Base-by-base conservation (phyloP, 2,329 filamentous ascomycete genomes). In the Pestalotiopsis sp. region DNA sequence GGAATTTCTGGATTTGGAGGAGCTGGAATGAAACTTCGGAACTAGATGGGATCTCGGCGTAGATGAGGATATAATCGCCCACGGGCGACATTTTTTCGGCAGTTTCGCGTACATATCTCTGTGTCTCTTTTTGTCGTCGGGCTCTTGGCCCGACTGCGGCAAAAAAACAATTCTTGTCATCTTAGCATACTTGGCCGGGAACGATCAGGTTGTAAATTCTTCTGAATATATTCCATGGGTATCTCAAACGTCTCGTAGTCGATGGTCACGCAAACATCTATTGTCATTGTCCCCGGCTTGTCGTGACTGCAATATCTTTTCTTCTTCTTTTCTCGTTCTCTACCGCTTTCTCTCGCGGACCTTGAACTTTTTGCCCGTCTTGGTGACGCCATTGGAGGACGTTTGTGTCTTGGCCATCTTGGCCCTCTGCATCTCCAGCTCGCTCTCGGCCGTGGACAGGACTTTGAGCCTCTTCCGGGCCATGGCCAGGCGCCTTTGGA, bases 341-440 rank as follows among this genome's bases (percentile, higher is more conserved):
- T 82, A 90, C 75, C 87, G 83, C 83, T 91, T 91, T 71, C 89
- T 84, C 77, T 88, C 84, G 71, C 87, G 85, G 67, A 90, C 84
- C 82, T 89, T 90, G 71, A 90, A 85, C 80, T 89, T 90, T 78
- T 86, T 86, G 27, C 89, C 89, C 52, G 83, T 82, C 76, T 88
- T 89, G 36, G 86, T 90, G n/a, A 83, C 75, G 14, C 88, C 87
- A 49, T 87, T 87, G 5, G 86, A 84, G 2, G 31, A 31, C 7
- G 89, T 91, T 9, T 86, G 82, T 72, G 88, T 90, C 82, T 91
- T 91, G 45, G 87, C 88, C 89, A 91, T 91, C 77, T 86, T 87
- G 20, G 88, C 86, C 69, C 86, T 83, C 78, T 91, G 88, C 67
- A 89, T 69, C 70, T 89, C 88, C 31, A 91, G 81, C 72, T 85